These are phyloP conservation scores for Allantophomopsis cytisporea DNA, from an alignment of 2,329 filamentous ascomycete genomes.

Conservation along the genomic window DNA sequence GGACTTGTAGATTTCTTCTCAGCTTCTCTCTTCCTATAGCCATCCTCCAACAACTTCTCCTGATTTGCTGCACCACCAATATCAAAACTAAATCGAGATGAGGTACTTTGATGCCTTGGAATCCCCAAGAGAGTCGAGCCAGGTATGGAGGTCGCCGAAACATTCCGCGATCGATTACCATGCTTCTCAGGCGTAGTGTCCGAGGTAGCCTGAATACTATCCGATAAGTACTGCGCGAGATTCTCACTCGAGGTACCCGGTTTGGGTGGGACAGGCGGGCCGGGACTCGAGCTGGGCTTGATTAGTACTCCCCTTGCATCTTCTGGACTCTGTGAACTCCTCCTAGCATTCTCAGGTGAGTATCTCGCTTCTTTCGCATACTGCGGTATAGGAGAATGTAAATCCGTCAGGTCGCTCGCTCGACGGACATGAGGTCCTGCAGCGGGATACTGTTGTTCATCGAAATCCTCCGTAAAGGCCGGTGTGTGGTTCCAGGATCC, in stretches of 20 bases:
- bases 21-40: slow-evolving; percentile 52
- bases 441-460: slow-evolving; percentile 27
- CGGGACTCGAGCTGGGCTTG: slow-evolving; percentile 9
- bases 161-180: slow-evolving; percentile 31
- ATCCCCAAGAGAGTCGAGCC: slow-evolving; percentile 32
- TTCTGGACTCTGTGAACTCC: slow-evolving; percentile 6
- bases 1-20: slow-evolving; percentile 37
- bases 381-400: slow-evolving; percentile 14
- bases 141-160: slow-evolving; percentile 32
- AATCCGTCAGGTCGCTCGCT: slow-evolving; percentile 17
- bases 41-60: slow-evolving; percentile 59
- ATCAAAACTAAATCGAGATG: slow-evolving; percentile 72
- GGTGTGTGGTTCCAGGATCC: slow-evolving; percentile 30
- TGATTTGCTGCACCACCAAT: slow-evolving; percentile 58
- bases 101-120: slow-evolving; percentile 57
- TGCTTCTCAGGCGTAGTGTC: slow-evolving; percentile 11
- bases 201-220: slow-evolving; percentile 4
- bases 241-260: slow-evolving; percentile 1
- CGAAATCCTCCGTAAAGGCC: slow-evolving; percentile 39
- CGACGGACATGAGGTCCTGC: slow-evolving; percentile 19
- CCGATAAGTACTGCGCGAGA: not conserved
- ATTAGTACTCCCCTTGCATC: slow-evolving; percentile 2
- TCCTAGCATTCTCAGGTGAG: slow-evolving; percentile 4
- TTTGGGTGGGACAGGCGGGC: slow-evolving; percentile 12
- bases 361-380: slow-evolving; percentile 14